Evolutionary conservation across 73 alveolate genomes (phyloP).

Genomic region (Paramecium sexaurelia): DNA sequence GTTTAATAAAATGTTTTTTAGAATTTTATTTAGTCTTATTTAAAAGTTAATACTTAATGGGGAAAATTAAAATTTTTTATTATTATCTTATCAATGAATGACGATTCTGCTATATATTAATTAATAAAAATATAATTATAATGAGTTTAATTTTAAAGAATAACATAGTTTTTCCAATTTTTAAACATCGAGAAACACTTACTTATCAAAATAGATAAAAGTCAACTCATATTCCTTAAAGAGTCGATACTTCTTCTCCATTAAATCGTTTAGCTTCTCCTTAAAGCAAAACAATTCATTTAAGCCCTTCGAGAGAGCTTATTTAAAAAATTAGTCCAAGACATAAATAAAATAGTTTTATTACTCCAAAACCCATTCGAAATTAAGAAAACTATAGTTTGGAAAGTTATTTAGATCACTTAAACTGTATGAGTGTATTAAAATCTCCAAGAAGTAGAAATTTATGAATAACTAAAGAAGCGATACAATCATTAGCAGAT

Average conservation of each 20-base stretch:
- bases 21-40: no score
- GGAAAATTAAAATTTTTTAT: neutral
- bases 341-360: neutral
- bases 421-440: neutral
- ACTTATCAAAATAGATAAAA: neutral
- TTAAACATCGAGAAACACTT: neutral
- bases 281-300: neutral
- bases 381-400: neutral
- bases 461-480: neutral
- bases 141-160: constrained; percentile 34
- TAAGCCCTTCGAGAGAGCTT: neutral
- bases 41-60: no score
- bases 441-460: neutral
- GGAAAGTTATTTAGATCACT: neutral
- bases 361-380: neutral
- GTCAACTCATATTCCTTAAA: neutral
- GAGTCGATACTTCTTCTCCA: neutral
- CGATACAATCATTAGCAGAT: neutral
- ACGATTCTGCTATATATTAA: no score
- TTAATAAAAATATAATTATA: neutral
- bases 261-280: neutral
- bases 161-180: neutral
- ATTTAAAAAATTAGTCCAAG: neutral
- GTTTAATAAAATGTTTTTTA: no score
- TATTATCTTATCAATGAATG: no score